phyloP scores from a whole-genome alignment of 106 monocot genomes.

The Dendrobium catenatum region DNA sequence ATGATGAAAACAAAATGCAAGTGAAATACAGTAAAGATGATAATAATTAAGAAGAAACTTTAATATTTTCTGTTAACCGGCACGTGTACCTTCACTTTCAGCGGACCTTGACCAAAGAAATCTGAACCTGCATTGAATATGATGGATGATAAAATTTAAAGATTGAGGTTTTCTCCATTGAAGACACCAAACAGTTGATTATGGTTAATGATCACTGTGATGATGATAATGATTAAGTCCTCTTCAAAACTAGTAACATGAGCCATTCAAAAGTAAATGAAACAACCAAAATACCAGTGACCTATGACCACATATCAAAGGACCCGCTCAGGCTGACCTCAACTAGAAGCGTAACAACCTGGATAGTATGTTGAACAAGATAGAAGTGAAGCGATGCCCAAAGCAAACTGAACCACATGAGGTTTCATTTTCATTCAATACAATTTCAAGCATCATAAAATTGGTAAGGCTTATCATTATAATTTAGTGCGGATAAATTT shows the following conservation, averaged over 20 bases:
- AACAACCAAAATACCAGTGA: neutral
- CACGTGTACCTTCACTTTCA: conserved; percentile 37
- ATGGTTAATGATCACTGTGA: neutral
- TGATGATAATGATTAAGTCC: neutral
- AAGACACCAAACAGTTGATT: neutral
- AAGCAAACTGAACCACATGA: neutral
- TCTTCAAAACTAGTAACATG: neutral
- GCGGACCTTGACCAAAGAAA: conserved; percentile 42
- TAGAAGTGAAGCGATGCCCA: neutral
- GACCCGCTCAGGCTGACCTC: neutral
- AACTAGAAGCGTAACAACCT: neutral
- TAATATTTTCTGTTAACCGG: neutral
- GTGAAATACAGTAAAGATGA: neutral
- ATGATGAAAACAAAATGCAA: neutral
- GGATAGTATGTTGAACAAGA: neutral
- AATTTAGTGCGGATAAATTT: neutral
- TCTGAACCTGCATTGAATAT: conserved; percentile 48
- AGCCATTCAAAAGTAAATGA: neutral
- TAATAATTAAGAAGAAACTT: neutral
- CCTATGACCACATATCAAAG: neutral
- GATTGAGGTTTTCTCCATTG: neutral
- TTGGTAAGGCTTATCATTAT: neutral
- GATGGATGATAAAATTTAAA: neutral
- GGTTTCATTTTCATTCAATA: neutral
- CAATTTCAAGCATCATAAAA: neutral